A percentile compares a stretch with the other conserved stretches of the same genome.
Evolutionary conservation across 192 early-diverging fungal genomes (phyloP).

Genomic region (Coemansia javaensis): DNA sequence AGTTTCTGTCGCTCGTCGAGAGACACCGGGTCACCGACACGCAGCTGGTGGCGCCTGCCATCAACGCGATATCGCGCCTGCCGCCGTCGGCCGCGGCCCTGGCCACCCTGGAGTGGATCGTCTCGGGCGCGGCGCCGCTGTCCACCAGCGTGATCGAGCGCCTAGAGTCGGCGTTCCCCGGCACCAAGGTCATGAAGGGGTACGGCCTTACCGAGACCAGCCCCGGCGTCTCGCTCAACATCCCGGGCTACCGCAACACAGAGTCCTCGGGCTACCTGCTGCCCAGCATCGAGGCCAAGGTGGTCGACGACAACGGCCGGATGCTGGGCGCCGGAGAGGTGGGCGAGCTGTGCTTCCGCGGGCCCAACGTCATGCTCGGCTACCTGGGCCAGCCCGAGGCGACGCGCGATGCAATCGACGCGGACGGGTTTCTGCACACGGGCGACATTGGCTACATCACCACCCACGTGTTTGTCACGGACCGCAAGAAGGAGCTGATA

Average conservation of each 20-base stretch:
- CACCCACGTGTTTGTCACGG: constrained; percentile 55
- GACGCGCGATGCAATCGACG: constrained; percentile 60
- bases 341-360: constrained; percentile 81
- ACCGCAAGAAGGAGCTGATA: constrained; percentile 84
- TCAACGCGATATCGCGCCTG: constrained; percentile 57
- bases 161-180: constrained; percentile 35
- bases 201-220: constrained; percentile 58
- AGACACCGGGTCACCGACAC: constrained; percentile 57
- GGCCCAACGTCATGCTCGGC: constrained; percentile 80
- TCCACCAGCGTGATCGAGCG: constrained; percentile 27
- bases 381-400: constrained; percentile 77
- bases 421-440: constrained; percentile 76
- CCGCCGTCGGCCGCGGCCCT: constrained; percentile 60
- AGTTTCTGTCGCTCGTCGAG: constrained; percentile 58
- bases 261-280: constrained; percentile 65
- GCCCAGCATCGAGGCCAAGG: constrained; percentile 63
- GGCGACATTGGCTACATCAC: constrained; percentile 72
- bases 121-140: constrained; percentile 79
- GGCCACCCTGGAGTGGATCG: constrained; percentile 52
- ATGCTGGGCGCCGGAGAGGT: constrained; percentile 25
- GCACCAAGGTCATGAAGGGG: constrained; percentile 44
- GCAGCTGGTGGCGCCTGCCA: constrained; percentile 60
- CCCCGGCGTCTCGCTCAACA: constrained; percentile 21
- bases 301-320: constrained; percentile 61
- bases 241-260: not conserved